Percentiles rank a stretch among this genome's conserved stretches.
phyloP scores from a whole-genome alignment of 768 basidiomycete species.

The Auriscalpium vulgare region DNA sequence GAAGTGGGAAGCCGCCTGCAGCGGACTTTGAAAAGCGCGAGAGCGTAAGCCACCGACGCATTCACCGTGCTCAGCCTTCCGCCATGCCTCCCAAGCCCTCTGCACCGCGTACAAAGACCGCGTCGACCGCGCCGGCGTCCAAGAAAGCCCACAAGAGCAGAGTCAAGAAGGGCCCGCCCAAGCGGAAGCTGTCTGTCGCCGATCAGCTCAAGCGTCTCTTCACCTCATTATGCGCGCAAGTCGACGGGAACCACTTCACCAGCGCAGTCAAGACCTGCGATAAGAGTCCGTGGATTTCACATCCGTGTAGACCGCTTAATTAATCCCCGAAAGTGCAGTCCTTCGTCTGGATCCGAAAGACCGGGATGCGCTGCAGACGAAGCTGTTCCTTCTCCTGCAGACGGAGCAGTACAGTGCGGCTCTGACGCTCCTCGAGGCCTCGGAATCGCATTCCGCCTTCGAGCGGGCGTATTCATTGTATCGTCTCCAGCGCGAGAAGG shows the following conservation, averaged over 20 bases:
- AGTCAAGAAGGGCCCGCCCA: constrained; percentile 20
- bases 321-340: constrained; percentile 36
- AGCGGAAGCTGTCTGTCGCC: constrained; percentile 23
- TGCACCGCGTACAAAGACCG: neutral
- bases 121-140: neutral
- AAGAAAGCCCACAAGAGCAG: constrained; percentile 1
- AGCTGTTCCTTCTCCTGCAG: constrained; percentile 82
- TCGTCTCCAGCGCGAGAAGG: constrained; percentile 67
- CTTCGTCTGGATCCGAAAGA: constrained; percentile 60
- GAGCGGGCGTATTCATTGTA: constrained; percentile 82
- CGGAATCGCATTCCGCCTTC: constrained; percentile 32
- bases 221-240: constrained; percentile 75
- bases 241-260: constrained; percentile 80
- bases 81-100: neutral
- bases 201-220: constrained; percentile 53
- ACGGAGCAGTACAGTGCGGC: constrained; percentile 76
- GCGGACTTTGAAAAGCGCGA: constrained; percentile 9
- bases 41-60: neutral
- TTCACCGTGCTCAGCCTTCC: no score
- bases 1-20: neutral
- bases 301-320: neutral
- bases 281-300: constrained; percentile 55
- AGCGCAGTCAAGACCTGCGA: constrained; percentile 90
- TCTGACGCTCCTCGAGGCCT: constrained; percentile 45
- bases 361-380: constrained; percentile 70